Evolutionary conservation across 202 grass and related monocot genomes (phyloP).

Genomic region (Brachypodium distachyon): DNA sequence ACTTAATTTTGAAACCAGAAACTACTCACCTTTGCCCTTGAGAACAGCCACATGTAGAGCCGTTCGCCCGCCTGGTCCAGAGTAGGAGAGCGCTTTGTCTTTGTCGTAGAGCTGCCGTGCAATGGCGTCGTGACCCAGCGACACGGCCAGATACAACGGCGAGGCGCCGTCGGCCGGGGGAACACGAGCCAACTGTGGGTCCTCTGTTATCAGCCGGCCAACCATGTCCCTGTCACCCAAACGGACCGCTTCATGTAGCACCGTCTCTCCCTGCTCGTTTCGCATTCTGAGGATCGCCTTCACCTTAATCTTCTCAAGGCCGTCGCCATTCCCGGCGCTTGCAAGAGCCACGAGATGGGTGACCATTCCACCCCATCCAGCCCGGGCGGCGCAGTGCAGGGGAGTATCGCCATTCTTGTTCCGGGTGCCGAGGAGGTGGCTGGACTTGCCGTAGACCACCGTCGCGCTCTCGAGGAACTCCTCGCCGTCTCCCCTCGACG

Average conservation of each 20-base stretch:
- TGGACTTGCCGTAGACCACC: background rate
- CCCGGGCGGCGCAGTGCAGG: conserved; percentile 25
- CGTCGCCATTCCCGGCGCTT: background rate
- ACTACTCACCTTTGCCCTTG: background rate
- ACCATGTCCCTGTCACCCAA: background rate
- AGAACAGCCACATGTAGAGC: conserved; percentile 33
- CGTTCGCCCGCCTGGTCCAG: conserved; percentile 18
- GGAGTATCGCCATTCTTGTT: conserved; percentile 25
- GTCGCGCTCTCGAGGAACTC: background rate
- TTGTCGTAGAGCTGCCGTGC: background rate
- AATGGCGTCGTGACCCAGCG: background rate
- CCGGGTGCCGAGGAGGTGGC: background rate
- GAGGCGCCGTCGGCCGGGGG: background rate
- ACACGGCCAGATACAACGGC: conserved; percentile 29
- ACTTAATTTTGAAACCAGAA: background rate
- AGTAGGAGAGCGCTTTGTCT: background rate
- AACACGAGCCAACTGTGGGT: background rate
- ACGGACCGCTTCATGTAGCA: conserved; percentile 17
- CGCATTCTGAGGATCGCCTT: background rate
- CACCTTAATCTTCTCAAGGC: background rate
- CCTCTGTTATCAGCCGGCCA: background rate
- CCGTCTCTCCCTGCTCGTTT: conserved; percentile 1
- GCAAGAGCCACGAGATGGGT: background rate
- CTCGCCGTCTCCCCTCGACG: background rate
- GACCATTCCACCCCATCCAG: background rate